phyloP scores from a whole-genome alignment of 257 asterid species.

The Lavandula angustifolia region DNA sequence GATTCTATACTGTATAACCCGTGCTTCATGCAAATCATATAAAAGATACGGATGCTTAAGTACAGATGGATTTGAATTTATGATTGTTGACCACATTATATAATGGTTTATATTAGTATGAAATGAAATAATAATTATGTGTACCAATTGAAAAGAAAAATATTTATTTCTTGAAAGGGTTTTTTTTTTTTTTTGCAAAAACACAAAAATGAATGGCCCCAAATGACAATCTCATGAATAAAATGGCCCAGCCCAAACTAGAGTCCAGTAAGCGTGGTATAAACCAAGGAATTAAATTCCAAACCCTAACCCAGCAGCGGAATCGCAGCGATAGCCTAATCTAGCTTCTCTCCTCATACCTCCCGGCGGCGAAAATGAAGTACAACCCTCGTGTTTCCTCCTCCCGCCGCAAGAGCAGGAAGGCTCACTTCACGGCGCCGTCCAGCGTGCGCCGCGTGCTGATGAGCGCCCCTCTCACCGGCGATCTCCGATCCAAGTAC shows the following conservation, averaged over 20 bases:
- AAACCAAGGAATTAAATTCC: slow-evolving; percentile 24
- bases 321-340: neutral
- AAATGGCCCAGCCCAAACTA: neutral
- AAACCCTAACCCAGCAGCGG: slow-evolving; percentile 3
- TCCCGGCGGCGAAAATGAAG: slow-evolving; percentile 61
- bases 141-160: no score
- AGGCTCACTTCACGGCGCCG: slow-evolving; percentile 91
- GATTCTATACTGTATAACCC: no score
- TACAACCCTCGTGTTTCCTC: slow-evolving; percentile 76
- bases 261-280: neutral
- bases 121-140: no score
- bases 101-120: no score
- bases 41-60: no score
- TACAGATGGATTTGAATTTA: no score
- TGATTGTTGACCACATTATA: no score
- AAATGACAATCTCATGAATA: no score
- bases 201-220: no score
- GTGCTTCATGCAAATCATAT: no score
- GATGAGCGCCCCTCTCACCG: slow-evolving; percentile 72
- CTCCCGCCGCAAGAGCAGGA: slow-evolving; percentile 81
- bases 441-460: slow-evolving; percentile 84
- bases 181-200: no score
- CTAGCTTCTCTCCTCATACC: neutral
- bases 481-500: slow-evolving; percentile 70
- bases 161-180: no score